Conservation (phyloP, 805 yeast species). For the Suhomyces xylopsoci region DNA sequence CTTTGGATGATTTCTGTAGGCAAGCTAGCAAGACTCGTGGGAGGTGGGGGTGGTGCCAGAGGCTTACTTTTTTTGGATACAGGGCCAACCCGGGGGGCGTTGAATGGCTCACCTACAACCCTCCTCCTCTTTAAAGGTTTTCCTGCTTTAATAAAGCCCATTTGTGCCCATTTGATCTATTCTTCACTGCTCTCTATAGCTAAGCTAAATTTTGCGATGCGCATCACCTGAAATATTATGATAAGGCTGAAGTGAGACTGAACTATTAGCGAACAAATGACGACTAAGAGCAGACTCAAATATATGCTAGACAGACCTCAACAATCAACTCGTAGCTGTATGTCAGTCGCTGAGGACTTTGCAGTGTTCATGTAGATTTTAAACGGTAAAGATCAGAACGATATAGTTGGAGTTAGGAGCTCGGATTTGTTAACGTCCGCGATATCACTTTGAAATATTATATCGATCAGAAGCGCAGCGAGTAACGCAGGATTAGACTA, state of each 20-base stretch:
- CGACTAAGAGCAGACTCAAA: neutral
- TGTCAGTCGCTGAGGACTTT: neutral
- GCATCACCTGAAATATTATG: neutral
- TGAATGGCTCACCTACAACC: neutral
- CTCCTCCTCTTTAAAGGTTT: constrained; percentile 15
- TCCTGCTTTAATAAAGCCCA: constrained; percentile 29
- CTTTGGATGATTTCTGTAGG: constrained; percentile 43
- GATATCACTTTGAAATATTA: too few species aligned
- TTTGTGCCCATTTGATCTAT: constrained; percentile 3
- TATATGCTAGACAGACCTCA: neutral
- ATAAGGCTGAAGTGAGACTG: neutral
- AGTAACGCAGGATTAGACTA: too few species aligned
- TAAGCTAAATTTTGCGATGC: neutral
- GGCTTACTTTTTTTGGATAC: neutral
- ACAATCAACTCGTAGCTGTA: neutral
- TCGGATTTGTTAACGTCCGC: neutral
- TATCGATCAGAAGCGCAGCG: neutral
- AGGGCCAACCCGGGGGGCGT: neutral
- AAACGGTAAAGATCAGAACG: too few species aligned
- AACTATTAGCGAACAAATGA: neutral
- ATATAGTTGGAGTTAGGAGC: neutral
- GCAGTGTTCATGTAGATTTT: neutral
- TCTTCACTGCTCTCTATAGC: neutral
- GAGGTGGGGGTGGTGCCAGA: neutral
- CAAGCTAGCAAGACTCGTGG: constrained; percentile 24